Evolutionary conservation across 495 filamentous ascomycete species (phyloP).

Genomic region (Lasiosphaeria ovina): DNA sequence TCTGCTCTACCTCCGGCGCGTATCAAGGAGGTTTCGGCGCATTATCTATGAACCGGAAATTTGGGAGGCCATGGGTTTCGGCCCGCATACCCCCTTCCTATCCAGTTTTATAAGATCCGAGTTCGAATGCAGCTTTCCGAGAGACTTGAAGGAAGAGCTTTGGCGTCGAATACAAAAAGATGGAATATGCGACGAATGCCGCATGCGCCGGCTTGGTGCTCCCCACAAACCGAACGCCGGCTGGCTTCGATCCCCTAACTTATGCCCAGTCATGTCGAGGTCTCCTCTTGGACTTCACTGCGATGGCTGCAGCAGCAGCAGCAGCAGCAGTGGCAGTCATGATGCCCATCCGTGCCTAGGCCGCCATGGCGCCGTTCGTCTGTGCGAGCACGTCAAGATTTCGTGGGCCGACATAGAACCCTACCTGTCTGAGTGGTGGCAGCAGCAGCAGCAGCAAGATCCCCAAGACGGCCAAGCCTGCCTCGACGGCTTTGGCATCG

Average conservation of each 20-base stretch:
- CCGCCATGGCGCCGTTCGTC: constrained; percentile 19
- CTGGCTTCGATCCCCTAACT: too few species aligned
- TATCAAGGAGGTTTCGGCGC: constrained; percentile 14
- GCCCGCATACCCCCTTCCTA: too few species aligned
- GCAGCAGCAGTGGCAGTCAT: background rate
- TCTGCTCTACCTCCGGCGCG: constrained; percentile 12
- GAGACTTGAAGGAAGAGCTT: constrained; percentile 10
- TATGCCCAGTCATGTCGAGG: background rate
- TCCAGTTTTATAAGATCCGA: too few species aligned
- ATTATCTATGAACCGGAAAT: constrained; percentile 13
- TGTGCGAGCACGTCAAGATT: constrained; percentile 27
- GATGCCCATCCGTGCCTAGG: constrained; percentile 14
- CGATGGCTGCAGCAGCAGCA: constrained; percentile 2
- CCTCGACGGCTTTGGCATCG: constrained; percentile 19
- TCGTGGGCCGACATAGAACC: constrained; percentile 20
- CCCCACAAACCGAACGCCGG: background rate
- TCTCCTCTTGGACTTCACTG: constrained; percentile 13
- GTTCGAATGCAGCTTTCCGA: constrained; percentile 2
- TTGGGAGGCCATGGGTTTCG: constrained; percentile 8
- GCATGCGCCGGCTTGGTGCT: constrained; percentile 7
- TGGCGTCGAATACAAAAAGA: constrained; percentile 17
- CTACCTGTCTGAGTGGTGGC: constrained; percentile 16
- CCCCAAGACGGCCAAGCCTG: constrained; percentile 15
- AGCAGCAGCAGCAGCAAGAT: background rate
- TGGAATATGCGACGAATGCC: constrained; percentile 18